Evolutionary conservation across 2,329 filamentous ascomycete species (phyloP), one percentile per base, ranked within the genome.

Genomic region (Penicillium sp.): DNA sequence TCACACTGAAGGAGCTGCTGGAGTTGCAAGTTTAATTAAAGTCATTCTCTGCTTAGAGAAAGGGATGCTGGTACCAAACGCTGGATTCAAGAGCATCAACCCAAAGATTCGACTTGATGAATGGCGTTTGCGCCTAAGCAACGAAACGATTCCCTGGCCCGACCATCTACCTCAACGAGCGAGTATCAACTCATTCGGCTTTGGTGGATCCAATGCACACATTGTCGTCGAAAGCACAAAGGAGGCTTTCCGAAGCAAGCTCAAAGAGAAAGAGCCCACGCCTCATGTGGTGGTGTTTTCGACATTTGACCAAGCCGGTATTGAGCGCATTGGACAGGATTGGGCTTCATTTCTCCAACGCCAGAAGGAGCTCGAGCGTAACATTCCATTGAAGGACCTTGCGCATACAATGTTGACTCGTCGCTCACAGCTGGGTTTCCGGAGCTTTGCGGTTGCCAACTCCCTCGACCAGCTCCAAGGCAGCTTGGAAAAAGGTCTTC

Each of bases 1-100:
- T 12, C 73, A 76, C 45, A 68, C 68, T 0, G 73, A 76, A 50
- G 69, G 70, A 6, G 64, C 68, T 1, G 70, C 71, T 2, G 73
- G 73, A 0, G 50, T 76, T 11, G 71, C 72, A 0, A 69, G 70
- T 6, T 35, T 75, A 6, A 55, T 76, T 13, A 73, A 71, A 47
- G 62, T 67, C 0, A 47, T 71, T 0, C 53, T 68, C 16, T 56
- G 61, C 28, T 60, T 75, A 50, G 61, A 66, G 32, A 54, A 70
- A 22, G 56, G 53, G 6, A 43, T 43, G 1, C 48, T 74, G 2
- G 65, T 68, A 0, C 67, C 68, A 1, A 73, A 73, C 36, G 54
- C 71, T 6, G 67, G 70, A 27, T 58, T 73, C 20, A 41, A 65
- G 1, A 53, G 48, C 1, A 54, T 71, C 7, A 73, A 67, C 37